A percentile compares a stretch with the other conserved stretches of the same genome.
phyloP scores from a whole-genome alignment of 129 eudicot species.

The Heracleum sosnowskyi region DNA sequence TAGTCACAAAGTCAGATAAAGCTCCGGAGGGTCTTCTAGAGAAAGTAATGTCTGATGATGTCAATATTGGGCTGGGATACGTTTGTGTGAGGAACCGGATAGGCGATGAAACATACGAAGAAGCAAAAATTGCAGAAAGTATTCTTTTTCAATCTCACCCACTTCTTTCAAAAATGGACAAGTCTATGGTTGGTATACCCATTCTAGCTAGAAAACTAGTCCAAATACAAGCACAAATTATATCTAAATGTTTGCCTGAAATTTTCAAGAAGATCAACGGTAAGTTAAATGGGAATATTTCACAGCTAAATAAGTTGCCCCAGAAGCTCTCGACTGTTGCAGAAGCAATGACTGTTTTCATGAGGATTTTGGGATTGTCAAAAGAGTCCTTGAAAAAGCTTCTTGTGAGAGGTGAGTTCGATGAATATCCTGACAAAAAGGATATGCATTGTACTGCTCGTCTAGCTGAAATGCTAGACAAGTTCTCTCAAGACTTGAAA shows the following conservation, averaged over 20 bases:
- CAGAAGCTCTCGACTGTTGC: neutral
- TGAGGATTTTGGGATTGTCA: neutral
- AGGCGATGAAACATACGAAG: neutral
- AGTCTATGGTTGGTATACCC: constrained; percentile 2
- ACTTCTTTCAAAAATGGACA: neutral
- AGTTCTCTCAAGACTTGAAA: neutral
- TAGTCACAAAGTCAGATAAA: neutral
- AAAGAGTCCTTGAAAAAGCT: neutral
- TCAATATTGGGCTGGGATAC: neutral
- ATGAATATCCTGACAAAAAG: neutral
- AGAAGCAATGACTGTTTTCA: constrained; percentile 1
- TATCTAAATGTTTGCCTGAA: constrained; percentile 1
- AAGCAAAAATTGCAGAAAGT: neutral
- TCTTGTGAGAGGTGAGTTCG: neutral
- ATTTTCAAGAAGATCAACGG: neutral
- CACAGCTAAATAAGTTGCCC: neutral
- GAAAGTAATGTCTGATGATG: constrained; percentile 2
- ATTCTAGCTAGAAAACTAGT: neutral
- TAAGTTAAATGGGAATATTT: neutral
- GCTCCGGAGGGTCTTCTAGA: neutral
- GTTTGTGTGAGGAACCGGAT: neutral
- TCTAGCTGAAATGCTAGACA: neutral
- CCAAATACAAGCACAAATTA: neutral
- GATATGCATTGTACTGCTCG: constrained; percentile 3
- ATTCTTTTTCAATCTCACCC: neutral